phyloP scores from a whole-genome alignment of 1,139 yeast species.

The Taphrina wiesneri region DNA sequence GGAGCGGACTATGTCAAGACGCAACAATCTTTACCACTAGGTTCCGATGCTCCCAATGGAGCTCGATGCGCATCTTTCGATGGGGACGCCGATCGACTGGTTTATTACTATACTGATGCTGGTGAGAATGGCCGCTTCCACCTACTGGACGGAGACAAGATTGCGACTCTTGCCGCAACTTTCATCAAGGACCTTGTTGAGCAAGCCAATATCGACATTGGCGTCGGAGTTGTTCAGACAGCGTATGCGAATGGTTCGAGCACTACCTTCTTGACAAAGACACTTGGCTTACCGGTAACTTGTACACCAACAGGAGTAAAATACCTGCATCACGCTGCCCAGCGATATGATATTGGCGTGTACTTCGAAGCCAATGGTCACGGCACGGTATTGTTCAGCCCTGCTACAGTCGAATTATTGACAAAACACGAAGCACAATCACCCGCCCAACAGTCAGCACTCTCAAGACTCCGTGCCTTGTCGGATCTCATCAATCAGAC shows the following conservation, averaged over 20 bases:
- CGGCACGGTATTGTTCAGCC: slow-evolving; percentile 86
- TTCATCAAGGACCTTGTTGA: slow-evolving; percentile 60
- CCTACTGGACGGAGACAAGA: slow-evolving; percentile 90
- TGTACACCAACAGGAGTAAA: slow-evolving; percentile 97
- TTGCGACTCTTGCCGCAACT: slow-evolving; percentile 78
- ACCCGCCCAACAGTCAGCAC: slow-evolving; percentile 51
- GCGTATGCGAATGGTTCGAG: slow-evolving; percentile 97
- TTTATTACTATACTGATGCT: slow-evolving; percentile 68
- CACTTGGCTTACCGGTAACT: slow-evolving; percentile 71
- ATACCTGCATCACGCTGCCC: slow-evolving; percentile 87
- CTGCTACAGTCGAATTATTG: slow-evolving; percentile 53
- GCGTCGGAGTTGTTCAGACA: slow-evolving; percentile 89
- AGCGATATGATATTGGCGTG: slow-evolving; percentile 80
- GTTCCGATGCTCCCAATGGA: slow-evolving; percentile 49
- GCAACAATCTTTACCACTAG: slow-evolving; percentile 72
- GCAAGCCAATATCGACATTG: slow-evolving; percentile 46
- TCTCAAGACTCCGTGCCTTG: slow-evolving; percentile 57
- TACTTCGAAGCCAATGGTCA: slow-evolving; percentile 99
- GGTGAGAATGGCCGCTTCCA: slow-evolving; percentile 53
- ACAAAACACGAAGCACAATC: slow-evolving; percentile 45
- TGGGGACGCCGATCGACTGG: slow-evolving; percentile 96
- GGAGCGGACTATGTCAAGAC: slow-evolving; percentile 98
- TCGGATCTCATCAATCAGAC: slow-evolving; percentile 84
- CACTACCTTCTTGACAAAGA: slow-evolving; percentile 65
- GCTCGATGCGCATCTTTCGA: slow-evolving; percentile 80